These are phyloP conservation scores for Mortierella claussenii DNA, from an alignment of 192 early-diverging fungal species.

Conservation along the genomic window DNA sequence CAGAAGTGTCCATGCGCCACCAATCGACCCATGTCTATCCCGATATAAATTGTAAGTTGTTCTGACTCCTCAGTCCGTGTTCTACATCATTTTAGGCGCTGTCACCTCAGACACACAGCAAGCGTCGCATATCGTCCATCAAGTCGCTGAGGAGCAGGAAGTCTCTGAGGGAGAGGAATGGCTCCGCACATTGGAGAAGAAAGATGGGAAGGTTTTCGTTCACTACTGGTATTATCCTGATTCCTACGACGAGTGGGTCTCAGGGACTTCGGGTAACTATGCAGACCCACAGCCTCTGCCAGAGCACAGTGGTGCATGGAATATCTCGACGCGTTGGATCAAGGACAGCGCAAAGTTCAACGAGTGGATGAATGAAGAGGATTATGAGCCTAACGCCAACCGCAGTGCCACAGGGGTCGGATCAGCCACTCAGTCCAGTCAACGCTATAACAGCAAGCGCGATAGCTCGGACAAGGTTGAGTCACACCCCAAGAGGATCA, in stretches of 20 bases:
- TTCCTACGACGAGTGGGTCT: conserved; percentile 80
- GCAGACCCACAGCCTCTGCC: conserved; percentile 68
- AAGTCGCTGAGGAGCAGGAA: conserved; percentile 16
- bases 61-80: too few relatives aligned
- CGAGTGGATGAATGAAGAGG: conserved; percentile 89
- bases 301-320: conserved; percentile 74
- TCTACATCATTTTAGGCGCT: too few relatives aligned
- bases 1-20: not conserved
- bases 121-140: conserved; percentile 63
- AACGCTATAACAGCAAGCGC: conserved; percentile 43
- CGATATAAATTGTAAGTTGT: too few relatives aligned
- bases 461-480: conserved; percentile 27
- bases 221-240: conserved; percentile 86
- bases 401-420: conserved; percentile 3
- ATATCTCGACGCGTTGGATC: conserved; percentile 75
- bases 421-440: not conserved
- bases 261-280: conserved; percentile 61
- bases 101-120: conserved; percentile 24
- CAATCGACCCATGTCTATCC: too few relatives aligned
- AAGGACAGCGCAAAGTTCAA: conserved; percentile 76
- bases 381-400: conserved; percentile 68
- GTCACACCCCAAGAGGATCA: conserved; percentile 39
- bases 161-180: conserved; percentile 58
- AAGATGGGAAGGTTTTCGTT: conserved; percentile 67
- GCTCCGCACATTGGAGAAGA: conserved; percentile 68